A percentile compares a stretch with the other conserved stretches of the same genome.
Conservation (phyloP, 2,329 filamentous ascomycete species). For the Bipolaris sorokiniana region DNA sequence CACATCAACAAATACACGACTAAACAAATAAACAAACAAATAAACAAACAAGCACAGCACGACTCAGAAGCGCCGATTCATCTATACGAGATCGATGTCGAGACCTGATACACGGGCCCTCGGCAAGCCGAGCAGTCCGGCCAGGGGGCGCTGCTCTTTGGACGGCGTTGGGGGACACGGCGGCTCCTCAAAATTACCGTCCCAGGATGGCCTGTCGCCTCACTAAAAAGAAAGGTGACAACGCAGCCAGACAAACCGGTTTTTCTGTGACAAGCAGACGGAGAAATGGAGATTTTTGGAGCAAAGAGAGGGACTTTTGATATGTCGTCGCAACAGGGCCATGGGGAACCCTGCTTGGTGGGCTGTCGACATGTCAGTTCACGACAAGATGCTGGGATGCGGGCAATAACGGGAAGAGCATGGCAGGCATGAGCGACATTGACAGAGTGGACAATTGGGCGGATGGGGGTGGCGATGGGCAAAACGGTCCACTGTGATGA, state of each 20-base stretch:
- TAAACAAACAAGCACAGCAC: background rate
- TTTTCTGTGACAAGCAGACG: background rate
- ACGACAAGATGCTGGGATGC: background rate
- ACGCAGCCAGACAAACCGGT: background rate
- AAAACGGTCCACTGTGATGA: conserved; percentile 10
- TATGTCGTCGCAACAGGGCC: background rate
- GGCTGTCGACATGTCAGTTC: background rate
- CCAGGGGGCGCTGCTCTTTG: background rate
- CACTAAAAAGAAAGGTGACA: conserved; percentile 1
- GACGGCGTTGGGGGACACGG: background rate
- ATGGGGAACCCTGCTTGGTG: background rate
- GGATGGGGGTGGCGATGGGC: conserved; percentile 2
- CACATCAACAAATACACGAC: background rate
- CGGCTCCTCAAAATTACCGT: background rate
- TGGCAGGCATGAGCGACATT: background rate
- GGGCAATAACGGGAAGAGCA: background rate
- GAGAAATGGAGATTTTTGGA: too few relatives aligned
- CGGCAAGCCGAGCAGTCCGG: background rate
- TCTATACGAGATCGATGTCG: background rate
- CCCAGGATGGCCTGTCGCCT: background rate
- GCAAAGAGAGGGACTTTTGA: background rate
- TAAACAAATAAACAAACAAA: background rate
- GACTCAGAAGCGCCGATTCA: background rate
- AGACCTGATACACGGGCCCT: background rate
- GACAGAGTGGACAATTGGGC: background rate